Percentiles rank a stretch among this genome's conserved stretches.
These are phyloP conservation scores for Wallacemonas sp. DNA, from an alignment of 208 protist genomes.

Conservation along the genomic window DNA sequence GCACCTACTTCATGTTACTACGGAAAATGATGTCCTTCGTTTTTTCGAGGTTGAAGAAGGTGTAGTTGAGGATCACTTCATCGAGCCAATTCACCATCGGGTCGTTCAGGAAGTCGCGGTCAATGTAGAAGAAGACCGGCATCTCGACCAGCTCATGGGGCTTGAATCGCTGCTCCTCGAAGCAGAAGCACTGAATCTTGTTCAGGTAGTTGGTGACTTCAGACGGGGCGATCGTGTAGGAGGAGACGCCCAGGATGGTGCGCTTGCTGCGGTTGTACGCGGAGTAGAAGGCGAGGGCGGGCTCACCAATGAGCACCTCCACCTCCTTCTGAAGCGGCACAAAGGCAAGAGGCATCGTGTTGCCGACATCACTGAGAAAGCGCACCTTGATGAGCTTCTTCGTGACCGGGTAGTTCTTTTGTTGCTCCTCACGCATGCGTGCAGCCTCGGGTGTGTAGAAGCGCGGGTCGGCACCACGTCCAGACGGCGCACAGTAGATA, in stretches of 20 bases:
- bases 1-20: slow-evolving; percentile 26
- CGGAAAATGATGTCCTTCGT: slow-evolving; percentile 86
- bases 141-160: slow-evolving; percentile 96
- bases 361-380: slow-evolving; percentile 83
- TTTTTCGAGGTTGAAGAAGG: slow-evolving; percentile 90
- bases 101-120: slow-evolving; percentile 93
- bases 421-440: slow-evolving; percentile 58
- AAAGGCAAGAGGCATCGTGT: slow-evolving; percentile 90
- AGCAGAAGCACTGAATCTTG: slow-evolving; percentile 98
- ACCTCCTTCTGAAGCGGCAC: slow-evolving; percentile 89
- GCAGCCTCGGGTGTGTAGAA: slow-evolving; percentile 80
- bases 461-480: slow-evolving; percentile 77
- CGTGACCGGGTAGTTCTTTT: slow-evolving; percentile 62
- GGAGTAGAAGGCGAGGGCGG: slow-evolving; percentile 86
- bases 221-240: slow-evolving; percentile 88
- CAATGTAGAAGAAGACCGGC: slow-evolving; percentile 97
- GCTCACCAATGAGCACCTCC: slow-evolving; percentile 89
- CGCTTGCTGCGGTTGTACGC: slow-evolving; percentile 90
- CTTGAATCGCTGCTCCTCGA: slow-evolving; percentile 95
- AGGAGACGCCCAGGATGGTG: slow-evolving; percentile 84
- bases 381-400: slow-evolving; percentile 87
- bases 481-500: slow-evolving; percentile 85
- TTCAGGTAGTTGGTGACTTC: slow-evolving; percentile 95
- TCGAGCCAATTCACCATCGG: slow-evolving; percentile 84
- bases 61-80: slow-evolving; percentile 90